Base-by-base conservation (phyloP, 192 early-diverging fungal genomes). In the Podila clonocystis region DNA sequence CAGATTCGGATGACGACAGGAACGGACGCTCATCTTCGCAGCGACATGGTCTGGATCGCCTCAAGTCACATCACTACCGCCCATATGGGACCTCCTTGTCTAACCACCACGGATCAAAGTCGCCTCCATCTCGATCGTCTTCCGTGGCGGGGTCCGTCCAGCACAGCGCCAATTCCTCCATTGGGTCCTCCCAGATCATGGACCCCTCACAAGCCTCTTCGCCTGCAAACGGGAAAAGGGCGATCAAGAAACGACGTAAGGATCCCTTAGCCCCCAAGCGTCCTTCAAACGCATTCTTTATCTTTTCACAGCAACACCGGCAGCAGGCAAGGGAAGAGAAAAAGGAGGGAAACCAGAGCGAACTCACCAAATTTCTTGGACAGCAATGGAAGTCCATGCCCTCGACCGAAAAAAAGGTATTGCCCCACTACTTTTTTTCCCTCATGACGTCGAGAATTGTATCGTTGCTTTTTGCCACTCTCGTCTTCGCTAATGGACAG, bases 251-350 rank as follows among this genome's bases (percentile, higher is more conserved):
- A 79, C 71, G 75, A 79, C 75, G 75, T 79, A 79, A 79, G 75
- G 75, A 79, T 28, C 75, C 75, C 65, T 67, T 79, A 72, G 75
- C 75, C 70, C 75, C 75, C 29, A 79, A 79, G 65, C 75, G 75
- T 12, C 75, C 75, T n/a, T 79, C 75, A 64, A 79, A 79, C 50
- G 75, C 75, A 20, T 79, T 79, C 58, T 79, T 79, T 29, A 79
- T 79, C 70, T 79, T 79, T 72, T 79, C 75, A 72, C 75, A 79
- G 59, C 75, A 79, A 63, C 75, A 79, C 58, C 75, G 75, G 7
- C 75, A 79, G 26, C 75, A 79, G 75, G 75, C 75, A 26, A 59
- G 75, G 52, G 75, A 79, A 33, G 75, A 79, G 61, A 71, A 79
- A 65, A 79, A 79, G 65, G 75, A 79, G 62, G 75, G 75, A n/a